phyloP scores from a whole-genome alignment of 2,329 filamentous ascomycete genomes.

The Colletotrichum sp. region DNA sequence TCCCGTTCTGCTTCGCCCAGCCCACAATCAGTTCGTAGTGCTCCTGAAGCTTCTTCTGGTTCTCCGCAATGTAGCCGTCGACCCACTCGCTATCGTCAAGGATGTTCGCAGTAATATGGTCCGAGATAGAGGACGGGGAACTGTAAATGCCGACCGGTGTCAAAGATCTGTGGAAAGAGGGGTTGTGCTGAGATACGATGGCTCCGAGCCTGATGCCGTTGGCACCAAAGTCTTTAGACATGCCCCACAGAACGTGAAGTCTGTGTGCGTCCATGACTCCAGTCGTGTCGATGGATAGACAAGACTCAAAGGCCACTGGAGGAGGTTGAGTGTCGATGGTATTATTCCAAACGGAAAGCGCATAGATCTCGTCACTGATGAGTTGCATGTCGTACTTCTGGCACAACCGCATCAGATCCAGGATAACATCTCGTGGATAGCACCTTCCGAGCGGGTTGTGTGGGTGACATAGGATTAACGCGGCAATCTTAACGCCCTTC shows the following conservation, averaged over 20 bases:
- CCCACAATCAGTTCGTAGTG: constrained; percentile 40
- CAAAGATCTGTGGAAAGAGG: constrained; percentile 26
- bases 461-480: constrained; percentile 27
- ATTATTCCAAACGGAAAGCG: constrained; percentile 45
- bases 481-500: background rate
- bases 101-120: constrained; percentile 16
- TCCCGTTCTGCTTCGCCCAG: constrained; percentile 40
- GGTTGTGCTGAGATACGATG: constrained; percentile 23
- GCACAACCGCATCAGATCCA: constrained; percentile 5
- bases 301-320: constrained; percentile 41
- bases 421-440: background rate
- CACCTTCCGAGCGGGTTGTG: constrained; percentile 36
- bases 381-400: constrained; percentile 42
- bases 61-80: constrained; percentile 46
- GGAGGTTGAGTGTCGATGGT: constrained; percentile 38
- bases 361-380: constrained; percentile 54
- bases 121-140: constrained; percentile 4
- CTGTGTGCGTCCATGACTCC: constrained; percentile 41
- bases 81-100: constrained; percentile 31
- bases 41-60: constrained; percentile 40
- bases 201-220: constrained; percentile 47
- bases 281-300: constrained; percentile 33
- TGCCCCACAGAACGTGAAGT: constrained; percentile 42
- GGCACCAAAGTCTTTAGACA: constrained; percentile 43
- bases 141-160: constrained; percentile 7